Evolutionary conservation across 306 rosid species (phyloP), one percentile per base, ranked within the genome.

Genomic region (Ziziphus jujuba): DNA sequence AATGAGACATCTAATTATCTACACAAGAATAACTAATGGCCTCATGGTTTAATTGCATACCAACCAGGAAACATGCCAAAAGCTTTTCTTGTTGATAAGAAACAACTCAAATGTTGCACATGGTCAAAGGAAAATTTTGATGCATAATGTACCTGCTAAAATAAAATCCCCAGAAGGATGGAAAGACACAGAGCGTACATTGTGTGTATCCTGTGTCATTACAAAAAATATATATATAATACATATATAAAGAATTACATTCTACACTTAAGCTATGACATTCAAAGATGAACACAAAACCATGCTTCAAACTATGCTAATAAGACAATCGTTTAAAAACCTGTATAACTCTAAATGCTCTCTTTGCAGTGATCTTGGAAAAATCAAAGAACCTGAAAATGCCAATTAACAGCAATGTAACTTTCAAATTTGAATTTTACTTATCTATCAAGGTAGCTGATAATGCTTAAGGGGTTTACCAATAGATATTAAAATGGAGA

Each of bases 81-180:
- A 28, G 15, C 51, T 13, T 50, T 38, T 34, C 44, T 19, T 63
- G 24, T 49, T 17, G 9, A 59, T 38, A 44, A 56, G 53, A 21
- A 53, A 25, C 66, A 63, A 67, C 65, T 47, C 38, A 34, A 43
- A 59, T 28, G 68, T 19, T 19, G 23, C 54, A 63, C 56, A 75
- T 63, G 33, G 48, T 70, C 36, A 52, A 57, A 15, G 3, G 55
- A 61, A 38, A 55, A 53, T 59, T 20, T 28, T 10, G 70, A 72
- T 33, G 55, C 64, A 79, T 44, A 56, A 61, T 19, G 63, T 81
- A 89, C 98, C 98, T 48, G 97, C 97, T 71, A 89, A 71, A 63
- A 92, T 81, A 86, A 87, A 89, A 70, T 92, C 96, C 54, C 98
- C 98, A 15, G 98, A 89, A 34, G 98, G 96, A 80, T 92, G 98